phyloP scores from a whole-genome alignment of 139 green algal genomes.

The Trebouxia sp. region DNA sequence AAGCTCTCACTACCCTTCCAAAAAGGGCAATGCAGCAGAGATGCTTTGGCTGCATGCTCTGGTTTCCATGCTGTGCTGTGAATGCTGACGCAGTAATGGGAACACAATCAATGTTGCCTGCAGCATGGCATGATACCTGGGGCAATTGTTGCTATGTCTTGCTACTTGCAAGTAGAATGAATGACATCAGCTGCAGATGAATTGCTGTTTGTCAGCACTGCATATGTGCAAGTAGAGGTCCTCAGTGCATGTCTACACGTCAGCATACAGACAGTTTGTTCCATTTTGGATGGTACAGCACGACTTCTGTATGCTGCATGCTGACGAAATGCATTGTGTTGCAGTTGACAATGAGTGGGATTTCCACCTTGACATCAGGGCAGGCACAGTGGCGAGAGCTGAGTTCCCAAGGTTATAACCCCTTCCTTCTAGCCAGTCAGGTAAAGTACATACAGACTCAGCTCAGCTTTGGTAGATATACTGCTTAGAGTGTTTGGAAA shows the following conservation, averaged over 20 bases:
- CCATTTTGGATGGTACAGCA: too few relatives aligned
- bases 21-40: neutral
- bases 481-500: neutral
- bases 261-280: neutral
- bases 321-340: too few relatives aligned
- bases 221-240: neutral
- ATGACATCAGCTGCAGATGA: neutral
- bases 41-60: neutral
- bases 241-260: neutral
- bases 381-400: slow-evolving; percentile 16
- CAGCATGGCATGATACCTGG: neutral
- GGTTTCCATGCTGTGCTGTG: neutral
- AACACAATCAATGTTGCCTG: neutral
- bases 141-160: neutral
- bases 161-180: neutral
- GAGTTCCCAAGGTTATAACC: neutral
- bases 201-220: neutral
- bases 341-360: slow-evolving; percentile 12
- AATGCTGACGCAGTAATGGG: neutral
- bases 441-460: neutral
- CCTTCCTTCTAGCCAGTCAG: neutral
- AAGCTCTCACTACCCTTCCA: neutral
- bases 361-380: neutral
- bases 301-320: too few relatives aligned
- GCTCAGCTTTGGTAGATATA: neutral